Percentiles rank a stretch among this genome's conserved stretches.
Conservation (phyloP, 2,329 filamentous ascomycete species). For the Phaeophleospora eucalypticola region DNA sequence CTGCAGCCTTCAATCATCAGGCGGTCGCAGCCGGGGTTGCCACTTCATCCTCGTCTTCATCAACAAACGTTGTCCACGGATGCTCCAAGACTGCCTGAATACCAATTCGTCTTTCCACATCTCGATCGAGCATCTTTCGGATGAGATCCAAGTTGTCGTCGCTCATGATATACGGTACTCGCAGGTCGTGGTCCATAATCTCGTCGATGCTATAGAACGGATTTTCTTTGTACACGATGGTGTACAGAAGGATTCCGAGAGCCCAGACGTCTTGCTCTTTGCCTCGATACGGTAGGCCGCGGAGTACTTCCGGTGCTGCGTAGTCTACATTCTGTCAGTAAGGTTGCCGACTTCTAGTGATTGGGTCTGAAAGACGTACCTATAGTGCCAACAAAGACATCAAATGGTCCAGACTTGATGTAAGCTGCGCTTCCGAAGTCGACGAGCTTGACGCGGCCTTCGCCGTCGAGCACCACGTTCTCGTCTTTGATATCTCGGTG, state of each 20-base stretch:
- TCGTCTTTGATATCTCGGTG: conserved; percentile 99
- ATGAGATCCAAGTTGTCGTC: conserved; percentile 92
- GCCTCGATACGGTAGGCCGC: conserved; percentile 84
- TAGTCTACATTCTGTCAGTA: conserved; percentile 62
- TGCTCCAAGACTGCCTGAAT: conserved; percentile 86
- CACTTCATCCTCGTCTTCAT: conserved; percentile 22
- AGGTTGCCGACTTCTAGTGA: too few relatives aligned
- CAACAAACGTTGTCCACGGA: conserved; percentile 62
- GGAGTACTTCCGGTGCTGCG: conserved; percentile 94
- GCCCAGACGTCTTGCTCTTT: conserved; percentile 99
- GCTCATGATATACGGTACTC: conserved; percentile 82
- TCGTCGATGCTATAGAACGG: conserved; percentile 98
- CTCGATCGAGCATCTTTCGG: conserved; percentile 84
- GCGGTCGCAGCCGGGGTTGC: neutral
- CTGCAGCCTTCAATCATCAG: neutral
- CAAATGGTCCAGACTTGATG: conserved; percentile 96
- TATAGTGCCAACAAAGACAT: conserved; percentile 98
- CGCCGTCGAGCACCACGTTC: conserved; percentile 92
- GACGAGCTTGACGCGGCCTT: conserved; percentile 93
- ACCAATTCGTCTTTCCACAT: conserved; percentile 76
- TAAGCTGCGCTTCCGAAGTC: conserved; percentile 98
- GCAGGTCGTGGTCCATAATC: conserved; percentile 94
- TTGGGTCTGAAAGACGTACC: too few relatives aligned
- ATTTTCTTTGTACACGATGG: conserved; percentile 99
- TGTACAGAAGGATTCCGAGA: conserved; percentile 92